Base-by-base conservation (phyloP, 1,139 yeast species). In the Pichia kudriavzevii region DNA sequence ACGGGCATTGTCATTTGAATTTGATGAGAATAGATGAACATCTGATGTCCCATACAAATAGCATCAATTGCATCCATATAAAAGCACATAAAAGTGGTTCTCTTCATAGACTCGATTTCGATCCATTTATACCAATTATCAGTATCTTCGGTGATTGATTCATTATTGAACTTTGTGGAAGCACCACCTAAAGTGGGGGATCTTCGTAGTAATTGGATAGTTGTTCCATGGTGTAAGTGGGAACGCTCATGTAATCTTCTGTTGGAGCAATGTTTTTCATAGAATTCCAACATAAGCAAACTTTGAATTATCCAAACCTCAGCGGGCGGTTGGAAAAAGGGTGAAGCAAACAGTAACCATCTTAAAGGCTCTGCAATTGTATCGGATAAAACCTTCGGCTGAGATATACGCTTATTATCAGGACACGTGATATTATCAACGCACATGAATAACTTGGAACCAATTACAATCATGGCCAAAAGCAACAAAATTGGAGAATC, bases 51-150 rank as follows among this genome's bases (percentile, higher is more conserved):
- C 58, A 81, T 83, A 36, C 82, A 71, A 22, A 81, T 72, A n/a
- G 85, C 82, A 58, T 84, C 93, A 17, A 79, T 69, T 2, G 80
- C 76, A 55, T 84, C 95, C 50, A 81, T 64, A 48, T 79, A 79
- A 54, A 84, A 84, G 4, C 91, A 84, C 71, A 81, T 75, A 39
- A 79, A 70, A 1, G 94, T 84, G 4, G 82, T 71, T 35, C 95
- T 61, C 55, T 83, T 84, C 64, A 83, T 66, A 33, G 79, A 74
- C 55, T 84, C 95, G 31, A 75, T 72, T 35, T 72, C 73, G 3
- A 73, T 69, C 79, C 79, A 74, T 39, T 62, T 60, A 33, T 46
- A 40, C 60, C 61, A 60, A 41, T 47, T 50, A 27, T 47, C 51
- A 17, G 43, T 43, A 20, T 43, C 43, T 14, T 50, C 55, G 14